Evolutionary conservation across 148 eudicot genomes (phyloP), one percentile per base, ranked within the genome.

Genomic region (Fagopyrum tataricum): DNA sequence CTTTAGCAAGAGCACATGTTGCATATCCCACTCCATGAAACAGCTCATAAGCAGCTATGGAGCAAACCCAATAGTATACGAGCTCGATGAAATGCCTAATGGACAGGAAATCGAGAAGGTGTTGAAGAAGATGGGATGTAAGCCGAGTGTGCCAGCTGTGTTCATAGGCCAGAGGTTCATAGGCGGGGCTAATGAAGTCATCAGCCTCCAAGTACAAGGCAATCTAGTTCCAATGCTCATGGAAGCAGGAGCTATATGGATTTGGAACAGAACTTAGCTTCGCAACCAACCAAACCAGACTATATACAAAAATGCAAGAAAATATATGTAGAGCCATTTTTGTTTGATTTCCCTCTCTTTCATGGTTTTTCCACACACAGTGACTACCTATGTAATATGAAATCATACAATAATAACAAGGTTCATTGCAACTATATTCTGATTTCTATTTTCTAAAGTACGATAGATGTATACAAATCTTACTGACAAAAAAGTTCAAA

Each of bases 121-220:
- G 18, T 39, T 87, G 48, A 24, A 44, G 61, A 75, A 61, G 17
- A 26, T 76, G 24, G 89, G 89, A 20, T 75, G 79, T 43, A 44
- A 73, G 73, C 77, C 86, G 3, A 79, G 81, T 24, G 76, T 82
- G 18, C 87, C 90, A 20, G 83, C 83, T 13, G 83, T 87, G 72
- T 87, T 78, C 78, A 84, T 87, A n/a, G 87, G 85, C 37, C 70
- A 78, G 53, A 71, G 78, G 67, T 67, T 87, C 68, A 73, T 85
- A 3, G 90, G 90, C 4, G 90, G 90, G 37, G 78, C 86, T 15
- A 76, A 87, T 70, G 88, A 87, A 73, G 77, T 87, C 67, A 75
- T 87, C 80, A 83, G 86, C 73, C 84, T 85, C 48, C 90, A 87
- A 62, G 71, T 87, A 52, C 77, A 79, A 73, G 85, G 86, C 23